phyloP scores from a whole-genome alignment of 805 yeast species.

The Saturnispora sanitii region DNA sequence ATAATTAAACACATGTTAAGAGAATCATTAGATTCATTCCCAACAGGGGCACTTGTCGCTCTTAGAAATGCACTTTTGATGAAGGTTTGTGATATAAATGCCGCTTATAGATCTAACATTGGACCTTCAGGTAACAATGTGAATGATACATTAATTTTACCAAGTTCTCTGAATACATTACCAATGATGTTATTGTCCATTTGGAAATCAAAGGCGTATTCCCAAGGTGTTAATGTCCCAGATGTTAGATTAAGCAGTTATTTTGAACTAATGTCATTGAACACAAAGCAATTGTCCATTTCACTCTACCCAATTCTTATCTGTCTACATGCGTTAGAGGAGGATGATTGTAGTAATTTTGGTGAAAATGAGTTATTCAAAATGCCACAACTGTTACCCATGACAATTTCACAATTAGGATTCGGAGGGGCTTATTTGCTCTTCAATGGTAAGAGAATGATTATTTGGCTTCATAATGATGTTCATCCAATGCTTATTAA shows the following conservation, averaged over 20 bases:
- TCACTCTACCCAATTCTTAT: conserved; percentile 75
- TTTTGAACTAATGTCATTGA: conserved; percentile 40
- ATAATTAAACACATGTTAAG: conserved; percentile 44
- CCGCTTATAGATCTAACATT: conserved; percentile 44
- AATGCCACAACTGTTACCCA: conserved; percentile 42
- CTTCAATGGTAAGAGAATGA: conserved; percentile 54
- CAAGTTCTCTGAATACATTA: conserved; percentile 66
- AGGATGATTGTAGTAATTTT: conserved; percentile 45
- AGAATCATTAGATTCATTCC: conserved; percentile 33
- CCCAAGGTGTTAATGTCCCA: conserved; percentile 39
- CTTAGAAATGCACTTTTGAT: conserved; percentile 24
- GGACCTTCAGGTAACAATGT: conserved; percentile 30
- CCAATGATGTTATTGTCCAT: conserved; percentile 60
- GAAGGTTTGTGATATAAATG: conserved; percentile 45
- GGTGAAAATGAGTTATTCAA: conserved; percentile 33
- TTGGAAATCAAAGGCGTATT: conserved; percentile 56
- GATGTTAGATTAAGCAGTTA: conserved; percentile 57
- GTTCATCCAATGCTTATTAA: conserved; percentile 56
- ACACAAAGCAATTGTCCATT: conserved; percentile 46
- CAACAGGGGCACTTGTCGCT: conserved; percentile 29
- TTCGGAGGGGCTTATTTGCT: conserved; percentile 71
- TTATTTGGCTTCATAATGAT: conserved; percentile 59
- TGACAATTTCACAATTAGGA: conserved; percentile 33
- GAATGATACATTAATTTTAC: conserved; percentile 64
- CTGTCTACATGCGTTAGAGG: conserved; percentile 56